A percentile compares a stretch with the other conserved stretches of the same genome.
phyloP scores from a whole-genome alignment of 2,329 filamentous ascomycete genomes.

The Fusarium hainanense region DNA sequence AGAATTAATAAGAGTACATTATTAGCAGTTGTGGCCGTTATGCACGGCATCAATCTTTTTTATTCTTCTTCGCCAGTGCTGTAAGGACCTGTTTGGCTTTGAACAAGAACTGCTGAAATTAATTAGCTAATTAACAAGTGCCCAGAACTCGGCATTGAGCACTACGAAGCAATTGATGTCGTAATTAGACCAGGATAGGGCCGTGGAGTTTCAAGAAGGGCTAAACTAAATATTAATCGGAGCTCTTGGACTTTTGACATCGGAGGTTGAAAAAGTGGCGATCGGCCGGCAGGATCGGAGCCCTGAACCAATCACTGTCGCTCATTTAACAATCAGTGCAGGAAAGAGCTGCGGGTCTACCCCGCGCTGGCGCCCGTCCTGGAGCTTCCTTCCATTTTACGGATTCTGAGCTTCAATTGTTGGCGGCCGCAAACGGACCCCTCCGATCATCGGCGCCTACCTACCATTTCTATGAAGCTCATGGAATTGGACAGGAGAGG shows the following conservation, averaged over 20 bases:
- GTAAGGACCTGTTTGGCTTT: too few relatives aligned
- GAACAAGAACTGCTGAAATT: neutral
- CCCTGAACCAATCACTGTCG: slow-evolving; percentile 37
- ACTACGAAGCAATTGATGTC: slow-evolving; percentile 13
- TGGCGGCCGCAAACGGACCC: slow-evolving; percentile 35
- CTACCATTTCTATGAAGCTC: slow-evolving; percentile 44
- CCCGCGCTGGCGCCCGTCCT: slow-evolving; percentile 44
- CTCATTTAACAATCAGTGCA: slow-evolving; percentile 48
- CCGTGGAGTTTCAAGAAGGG: slow-evolving; percentile 8
- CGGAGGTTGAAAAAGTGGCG: slow-evolving; percentile 43
- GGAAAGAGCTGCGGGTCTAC: slow-evolving; percentile 41
- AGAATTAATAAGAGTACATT: slow-evolving; percentile 4
- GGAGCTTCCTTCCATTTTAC: slow-evolving; percentile 35
- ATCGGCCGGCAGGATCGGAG: slow-evolving; percentile 36
- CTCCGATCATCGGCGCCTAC: slow-evolving; percentile 49
- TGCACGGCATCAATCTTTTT: neutral
- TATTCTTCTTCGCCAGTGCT: neutral
- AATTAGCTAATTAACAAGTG: slow-evolving; percentile 7
- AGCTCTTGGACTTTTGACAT: slow-evolving; percentile 32
- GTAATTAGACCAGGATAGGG: slow-evolving; percentile 32
- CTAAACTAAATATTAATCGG: slow-evolving; percentile 20
- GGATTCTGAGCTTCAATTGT: slow-evolving; percentile 42
- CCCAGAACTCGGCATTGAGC: slow-evolving; percentile 9
- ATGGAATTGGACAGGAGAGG: slow-evolving; percentile 29
- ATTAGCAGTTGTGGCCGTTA: neutral